A percentile compares a stretch with the other conserved stretches of the same genome.
These are phyloP conservation scores for Wallacemonas sp. DNA, from an alignment of 208 protist species.

Conservation along the genomic window DNA sequence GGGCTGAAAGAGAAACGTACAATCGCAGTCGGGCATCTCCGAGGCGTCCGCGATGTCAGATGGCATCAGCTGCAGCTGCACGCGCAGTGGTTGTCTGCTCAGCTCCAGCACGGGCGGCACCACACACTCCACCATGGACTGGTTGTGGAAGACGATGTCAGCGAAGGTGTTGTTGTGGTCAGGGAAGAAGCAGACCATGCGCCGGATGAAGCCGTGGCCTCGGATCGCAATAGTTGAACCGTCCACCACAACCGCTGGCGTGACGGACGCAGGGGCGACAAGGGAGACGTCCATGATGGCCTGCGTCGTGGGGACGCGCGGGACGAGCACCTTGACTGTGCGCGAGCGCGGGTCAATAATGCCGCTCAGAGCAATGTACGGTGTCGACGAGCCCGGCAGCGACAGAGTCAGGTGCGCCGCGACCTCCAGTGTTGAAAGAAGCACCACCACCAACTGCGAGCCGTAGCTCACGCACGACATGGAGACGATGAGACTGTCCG, in stretches of 20 bases:
- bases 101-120: constrained; percentile 13
- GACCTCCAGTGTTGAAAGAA: not conserved
- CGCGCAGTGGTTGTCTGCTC: not conserved
- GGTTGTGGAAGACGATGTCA: constrained; percentile 3
- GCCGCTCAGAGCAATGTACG: constrained; percentile 4
- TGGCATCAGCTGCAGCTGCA: constrained; percentile 13
- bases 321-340: constrained; percentile 20
- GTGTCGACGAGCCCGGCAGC: not conserved
- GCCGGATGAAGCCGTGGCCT: constrained; percentile 26
- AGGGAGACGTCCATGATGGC: constrained; percentile 21
- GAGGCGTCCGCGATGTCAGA: not conserved
- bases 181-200: constrained; percentile 30
- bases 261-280: constrained; percentile 8
- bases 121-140: constrained; percentile 4
- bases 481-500: constrained; percentile 4
- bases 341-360: constrained; percentile 14
- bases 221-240: constrained; percentile 12
- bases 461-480: constrained; percentile 7
- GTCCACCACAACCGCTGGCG: constrained; percentile 16
- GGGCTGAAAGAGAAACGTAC: constrained; percentile 12
- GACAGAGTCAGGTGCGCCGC: constrained; percentile 8
- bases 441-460: constrained; percentile 4
- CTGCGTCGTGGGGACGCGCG: not conserved
- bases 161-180: constrained; percentile 13
- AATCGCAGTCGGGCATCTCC: constrained; percentile 5